Base-by-base conservation (phyloP, 2,329 filamentous ascomycete species). In the Microsporum ferrugineum region DNA sequence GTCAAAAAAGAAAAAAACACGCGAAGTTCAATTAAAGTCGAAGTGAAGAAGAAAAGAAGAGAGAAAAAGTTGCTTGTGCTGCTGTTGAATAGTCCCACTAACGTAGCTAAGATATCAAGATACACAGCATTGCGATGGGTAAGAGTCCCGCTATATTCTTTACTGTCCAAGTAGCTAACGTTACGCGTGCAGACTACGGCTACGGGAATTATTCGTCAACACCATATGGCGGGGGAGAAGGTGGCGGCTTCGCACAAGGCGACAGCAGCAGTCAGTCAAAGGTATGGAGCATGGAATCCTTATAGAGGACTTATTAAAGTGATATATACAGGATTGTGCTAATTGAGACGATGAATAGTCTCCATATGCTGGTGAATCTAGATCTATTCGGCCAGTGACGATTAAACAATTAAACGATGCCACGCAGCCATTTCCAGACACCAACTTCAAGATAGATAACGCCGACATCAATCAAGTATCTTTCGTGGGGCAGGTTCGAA, bases 331-430 rank as follows among this genome's bases (percentile, higher is more conserved):
- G 38, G 12, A 27, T 7, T 3, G 34, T 51, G 14, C 36, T 58
- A 14, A 58, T n/a, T 5, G 51, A 49, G 27, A 12, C 3, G 49
- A 63, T 88, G 88, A 72, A 56, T 14, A 57, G 55, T 10, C 33
- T 81, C 82, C 67, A 89, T 95, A 75, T 90, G 96, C 69, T 34
- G 57, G 59, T 17, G 60, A 57, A 27, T 51, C 62, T 47, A 45
- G 43, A 55, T 91, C 90, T 23, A 82, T 99, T 59, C 88, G 94
- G 51, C 91, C 94, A 0, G 88, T 96, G 55, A 99, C 94, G 8
- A 89, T 97, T 76, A 96, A 96, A 75, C 94, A 99, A 76, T 83
- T 96, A 62, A 79, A 91, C 70, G 89, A 95, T 65, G 89, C 90
- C 65, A 82, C 88, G 65, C 87, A 90, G 75, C 83, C 86, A 43